Base-by-base conservation (phyloP, 73 alveolate species). In the Urostyla sp. region DNA sequence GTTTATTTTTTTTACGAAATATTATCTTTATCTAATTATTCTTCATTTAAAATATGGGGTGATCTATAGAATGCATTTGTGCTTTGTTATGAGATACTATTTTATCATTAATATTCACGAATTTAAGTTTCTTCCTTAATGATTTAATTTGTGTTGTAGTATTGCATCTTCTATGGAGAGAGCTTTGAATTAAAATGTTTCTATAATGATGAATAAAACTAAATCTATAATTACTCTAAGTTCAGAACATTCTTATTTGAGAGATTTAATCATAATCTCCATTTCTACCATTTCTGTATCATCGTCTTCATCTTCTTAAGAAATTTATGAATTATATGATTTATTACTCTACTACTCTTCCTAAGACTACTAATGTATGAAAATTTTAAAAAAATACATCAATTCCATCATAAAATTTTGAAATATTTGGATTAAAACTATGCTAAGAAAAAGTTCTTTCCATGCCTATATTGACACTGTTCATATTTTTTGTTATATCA, bases 391-490 rank as follows among this genome's bases (percentile, higher is more conserved):
- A 40, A 40, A 40, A 11, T n/a, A n/a, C n/a, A n/a, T n/a, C n/a
- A n/a, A n/a, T n/a, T n/a, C n/a, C n/a, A n/a, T n/a, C n/a, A n/a
- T 40, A 11, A 40, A 15, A 40, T 10, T 40, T 40, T 15, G 10
- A 40, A 10, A 11, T 40, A 10, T 40, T 15, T 16, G 79, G 79
- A 40, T 63, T 38, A 23, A 63, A 63, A 1, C 61, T 15, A 10
- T 63, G 50, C 45, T 63, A 23, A 16, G 79, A 63, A 32, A 27
- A 63, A 5, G 4, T 63, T 40, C 79, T 18, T 10, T 43, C 79
- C n/a, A 58, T 27, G 38, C 18, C 31, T 27, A 11, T 6, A 54
- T 13, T n/a, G 63, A 8, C 63, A 11, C 15, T 50, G 15, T 13
- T 8, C 28, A 50, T 50, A n/a, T n/a, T n/a, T 55, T 11, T 10